These are phyloP conservation scores for Jacaranda copaia DNA, from an alignment of 257 asterid species.

Conservation along the genomic window DNA sequence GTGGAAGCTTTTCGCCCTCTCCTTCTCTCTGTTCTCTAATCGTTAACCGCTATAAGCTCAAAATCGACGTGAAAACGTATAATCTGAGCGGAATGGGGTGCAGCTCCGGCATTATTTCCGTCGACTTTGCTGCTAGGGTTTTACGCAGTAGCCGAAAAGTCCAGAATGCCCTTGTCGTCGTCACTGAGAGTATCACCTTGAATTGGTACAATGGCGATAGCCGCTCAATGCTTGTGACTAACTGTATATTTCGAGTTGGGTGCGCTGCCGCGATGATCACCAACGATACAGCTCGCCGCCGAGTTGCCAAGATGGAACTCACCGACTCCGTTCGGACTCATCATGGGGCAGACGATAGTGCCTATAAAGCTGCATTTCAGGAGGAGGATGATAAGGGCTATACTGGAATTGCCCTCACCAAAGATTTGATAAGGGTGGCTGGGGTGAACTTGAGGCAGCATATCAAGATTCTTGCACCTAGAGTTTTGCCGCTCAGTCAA, in stretches of 20 bases:
- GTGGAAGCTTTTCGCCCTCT: conserved; percentile 63
- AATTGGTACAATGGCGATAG: conserved; percentile 71
- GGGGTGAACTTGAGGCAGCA: conserved; percentile 53
- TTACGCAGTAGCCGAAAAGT: conserved; percentile 45
- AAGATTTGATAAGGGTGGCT: conserved; percentile 64
- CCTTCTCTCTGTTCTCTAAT: conserved; percentile 69
- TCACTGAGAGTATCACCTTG: conserved; percentile 60
- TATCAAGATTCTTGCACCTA: conserved; percentile 55
- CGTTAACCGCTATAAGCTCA: conserved; percentile 58
- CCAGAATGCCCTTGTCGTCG: conserved; percentile 65
- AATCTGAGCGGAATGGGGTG: conserved; percentile 85
- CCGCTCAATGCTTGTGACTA: conserved; percentile 74
- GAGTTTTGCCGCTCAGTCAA: conserved; percentile 64
- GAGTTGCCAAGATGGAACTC: conserved; percentile 61
- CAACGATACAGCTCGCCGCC: conserved; percentile 49
- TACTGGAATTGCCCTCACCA: conserved; percentile 60
- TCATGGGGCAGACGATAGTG: conserved; percentile 63
- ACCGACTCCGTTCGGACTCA: conserved; percentile 63
- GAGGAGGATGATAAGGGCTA: conserved; percentile 71
- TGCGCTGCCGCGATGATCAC: conserved; percentile 65
- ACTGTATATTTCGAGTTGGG: conserved; percentile 74
- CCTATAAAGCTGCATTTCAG: conserved; percentile 62
- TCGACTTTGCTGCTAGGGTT: conserved; percentile 70
- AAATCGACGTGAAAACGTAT: conserved; percentile 64
- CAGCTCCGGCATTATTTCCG: conserved; percentile 61